phyloP scores from a whole-genome alignment of 2,329 filamentous ascomycete genomes.

The Pseudogymnoascus sp. region DNA sequence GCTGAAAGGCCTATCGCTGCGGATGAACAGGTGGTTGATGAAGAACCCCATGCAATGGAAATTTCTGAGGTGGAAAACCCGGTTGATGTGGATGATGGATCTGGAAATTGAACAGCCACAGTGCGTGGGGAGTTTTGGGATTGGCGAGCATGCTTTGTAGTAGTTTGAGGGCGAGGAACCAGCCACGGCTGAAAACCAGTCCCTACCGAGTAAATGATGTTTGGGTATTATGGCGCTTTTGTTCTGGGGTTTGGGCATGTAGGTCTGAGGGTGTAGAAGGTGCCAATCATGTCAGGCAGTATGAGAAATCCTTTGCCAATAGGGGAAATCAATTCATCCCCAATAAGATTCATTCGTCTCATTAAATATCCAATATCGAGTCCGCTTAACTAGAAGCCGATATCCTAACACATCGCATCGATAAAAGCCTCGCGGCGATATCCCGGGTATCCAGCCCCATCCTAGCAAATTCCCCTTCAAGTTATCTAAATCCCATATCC shows the following conservation, averaged over 20 bases:
- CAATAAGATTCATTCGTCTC: slow-evolving; percentile 1
- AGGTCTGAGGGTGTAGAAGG: not conserved
- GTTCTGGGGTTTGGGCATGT: not conserved
- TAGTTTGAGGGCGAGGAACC: not conserved
- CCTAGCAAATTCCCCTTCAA: too few species aligned
- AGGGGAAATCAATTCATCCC: not conserved
- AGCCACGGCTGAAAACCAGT: not conserved
- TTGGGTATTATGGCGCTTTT: not conserved
- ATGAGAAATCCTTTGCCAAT: not conserved
- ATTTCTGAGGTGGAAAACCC: not conserved
- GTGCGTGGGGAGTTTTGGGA: not conserved
- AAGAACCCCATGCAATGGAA: not conserved
- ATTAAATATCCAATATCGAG: not conserved
- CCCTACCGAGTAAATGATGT: not conserved
- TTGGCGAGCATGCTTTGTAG: too few species aligned
- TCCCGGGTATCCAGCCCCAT: not conserved
- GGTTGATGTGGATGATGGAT: not conserved
- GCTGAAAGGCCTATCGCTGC: not conserved
- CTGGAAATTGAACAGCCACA: not conserved
- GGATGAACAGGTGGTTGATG: not conserved
- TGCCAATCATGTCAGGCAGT: not conserved
- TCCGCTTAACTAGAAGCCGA: not conserved
- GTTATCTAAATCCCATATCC: not conserved
- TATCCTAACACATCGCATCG: not conserved
- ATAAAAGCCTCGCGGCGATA: not conserved